Base-by-base conservation (phyloP, 164 flowering plant species). In the Litsea cubeba region DNA sequence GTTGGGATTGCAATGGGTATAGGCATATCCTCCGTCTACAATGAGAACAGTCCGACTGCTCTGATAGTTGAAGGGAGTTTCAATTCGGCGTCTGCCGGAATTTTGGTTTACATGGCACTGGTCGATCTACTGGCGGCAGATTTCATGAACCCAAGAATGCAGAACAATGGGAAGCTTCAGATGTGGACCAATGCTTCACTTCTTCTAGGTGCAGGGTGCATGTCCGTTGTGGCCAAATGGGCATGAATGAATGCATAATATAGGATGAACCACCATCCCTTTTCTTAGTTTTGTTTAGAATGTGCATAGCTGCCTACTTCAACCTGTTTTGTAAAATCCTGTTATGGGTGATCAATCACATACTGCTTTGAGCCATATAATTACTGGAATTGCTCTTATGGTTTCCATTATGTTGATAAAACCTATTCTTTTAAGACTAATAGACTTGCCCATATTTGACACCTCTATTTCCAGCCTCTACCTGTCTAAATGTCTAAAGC, bases 211-310 rank as follows among this genome's bases (percentile, higher is more conserved):
- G 82, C 81, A 8, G 80, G 81, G 10, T 71, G 26, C 11, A 87
- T 87, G 87, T 79, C 86, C 54, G 14, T 82, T 1, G 25, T 87
- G 71, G 90, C 87, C 35, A 83, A 51, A 74, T 86, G 85, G 89
- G 83, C 81, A 46, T 78, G 28, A 68, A 46, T 78, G 46, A 68
- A 12, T 54, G 20, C 5, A 15, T 15, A 18, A 54, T 54, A 20
- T 54, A 3, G 17, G 17, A 18, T 3, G 60, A 54, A 17, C n/a
- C 60, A 17, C n/a, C n/a, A 54, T 14, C n/a, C n/a, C 35, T 3
- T 0, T 15, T 18, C n/a, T 54, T 54, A 5, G 60, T 54, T 54
- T 54, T 54, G 60, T 54, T 54, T 5, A 7, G 46, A 40, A 40
- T 40, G 46, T 40, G 46, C 10, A 40, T 40, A 40, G 10, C 8